Percentiles rank a stretch among this genome's conserved stretches.
phyloP scores from a whole-genome alignment of 768 basidiomycete species.

The Trametopsis cervina region DNA sequence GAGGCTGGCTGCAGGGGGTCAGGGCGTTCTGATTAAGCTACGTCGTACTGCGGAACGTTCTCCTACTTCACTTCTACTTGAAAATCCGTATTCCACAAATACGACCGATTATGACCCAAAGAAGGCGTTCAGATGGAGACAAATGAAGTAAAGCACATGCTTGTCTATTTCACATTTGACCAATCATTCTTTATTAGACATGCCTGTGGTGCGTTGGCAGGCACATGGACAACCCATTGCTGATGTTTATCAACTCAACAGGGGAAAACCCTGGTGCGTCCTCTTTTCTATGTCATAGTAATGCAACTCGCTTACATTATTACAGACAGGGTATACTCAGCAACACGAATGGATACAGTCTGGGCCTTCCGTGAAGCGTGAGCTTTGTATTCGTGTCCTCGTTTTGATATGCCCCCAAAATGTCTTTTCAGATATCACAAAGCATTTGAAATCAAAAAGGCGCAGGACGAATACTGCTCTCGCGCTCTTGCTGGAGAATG shows the following conservation, averaged over 20 bases:
- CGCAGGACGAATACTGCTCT: conserved; percentile 64
- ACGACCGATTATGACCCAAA: conserved; percentile 37
- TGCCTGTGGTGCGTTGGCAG: conserved; percentile 44
- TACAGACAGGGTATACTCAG: conserved; percentile 25
- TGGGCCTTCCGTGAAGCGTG: conserved; percentile 67
- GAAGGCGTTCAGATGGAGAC: conserved; percentile 55
- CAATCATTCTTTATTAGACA: conserved; percentile 29
- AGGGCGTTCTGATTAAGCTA: conserved; percentile 74
- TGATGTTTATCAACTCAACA: too few species aligned
- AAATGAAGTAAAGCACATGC: conserved; percentile 57
- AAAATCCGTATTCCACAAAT: conserved; percentile 63
- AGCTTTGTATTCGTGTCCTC: conserved; percentile 16
- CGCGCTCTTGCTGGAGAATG: conserved; percentile 41
- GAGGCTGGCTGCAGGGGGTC: too few species aligned
- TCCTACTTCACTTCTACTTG: conserved; percentile 67
- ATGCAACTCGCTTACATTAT: neutral
- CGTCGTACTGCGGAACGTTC: conserved; percentile 66
- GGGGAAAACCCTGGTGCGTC: conserved; percentile 48
- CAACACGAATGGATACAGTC: conserved; percentile 54
- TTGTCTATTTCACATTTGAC: conserved; percentile 1
- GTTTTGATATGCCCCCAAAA: conserved; percentile 20
- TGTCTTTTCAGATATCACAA: conserved; percentile 44
- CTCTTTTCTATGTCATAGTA: neutral
- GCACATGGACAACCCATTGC: too few species aligned
- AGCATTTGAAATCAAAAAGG: conserved; percentile 56